phyloP scores from a whole-genome alignment of 306 rosid genomes.

The Begonia masoniana region DNA sequence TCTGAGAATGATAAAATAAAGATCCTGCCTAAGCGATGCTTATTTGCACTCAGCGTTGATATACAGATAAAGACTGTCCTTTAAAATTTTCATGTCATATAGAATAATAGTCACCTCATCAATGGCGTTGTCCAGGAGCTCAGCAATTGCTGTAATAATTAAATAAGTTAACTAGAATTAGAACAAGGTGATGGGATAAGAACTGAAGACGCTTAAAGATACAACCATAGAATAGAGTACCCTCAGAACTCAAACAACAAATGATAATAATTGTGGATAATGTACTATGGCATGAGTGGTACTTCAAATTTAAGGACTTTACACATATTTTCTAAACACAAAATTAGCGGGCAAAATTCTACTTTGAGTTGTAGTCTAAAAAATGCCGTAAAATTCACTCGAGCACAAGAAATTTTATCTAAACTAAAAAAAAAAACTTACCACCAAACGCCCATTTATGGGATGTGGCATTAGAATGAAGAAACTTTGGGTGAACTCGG shows the following conservation, averaged over 20 bases:
- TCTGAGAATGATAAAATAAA: no score
- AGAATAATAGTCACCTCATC: constrained; percentile 55
- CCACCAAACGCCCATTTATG: constrained; percentile 99
- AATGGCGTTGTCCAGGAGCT: constrained; percentile 89
- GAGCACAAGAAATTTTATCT: no score
- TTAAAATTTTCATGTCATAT: neutral
- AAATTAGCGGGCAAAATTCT: no score
- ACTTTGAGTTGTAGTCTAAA: no score
- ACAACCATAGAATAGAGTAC: neutral
- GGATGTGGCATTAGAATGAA: constrained; percentile 94
- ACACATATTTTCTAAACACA: no score
- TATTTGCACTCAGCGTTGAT: no score
- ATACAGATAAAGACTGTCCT: neutral
- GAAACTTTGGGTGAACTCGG: constrained; percentile 94
- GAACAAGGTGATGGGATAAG: neutral
- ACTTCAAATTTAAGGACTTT: no score
- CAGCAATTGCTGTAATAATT: constrained; percentile 75
- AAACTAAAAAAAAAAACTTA: constrained; percentile 8
- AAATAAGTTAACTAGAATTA: neutral
- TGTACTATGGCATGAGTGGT: no score
- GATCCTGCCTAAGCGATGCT: no score
- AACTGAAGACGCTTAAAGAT: neutral
- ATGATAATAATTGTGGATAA: no score
- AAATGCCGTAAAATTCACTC: no score
- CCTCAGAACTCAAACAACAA: neutral